Percentiles rank a stretch among this genome's conserved stretches.
phyloP scores from a whole-genome alignment of 805 yeast species.

The Saturnispora kantuleensis region DNA sequence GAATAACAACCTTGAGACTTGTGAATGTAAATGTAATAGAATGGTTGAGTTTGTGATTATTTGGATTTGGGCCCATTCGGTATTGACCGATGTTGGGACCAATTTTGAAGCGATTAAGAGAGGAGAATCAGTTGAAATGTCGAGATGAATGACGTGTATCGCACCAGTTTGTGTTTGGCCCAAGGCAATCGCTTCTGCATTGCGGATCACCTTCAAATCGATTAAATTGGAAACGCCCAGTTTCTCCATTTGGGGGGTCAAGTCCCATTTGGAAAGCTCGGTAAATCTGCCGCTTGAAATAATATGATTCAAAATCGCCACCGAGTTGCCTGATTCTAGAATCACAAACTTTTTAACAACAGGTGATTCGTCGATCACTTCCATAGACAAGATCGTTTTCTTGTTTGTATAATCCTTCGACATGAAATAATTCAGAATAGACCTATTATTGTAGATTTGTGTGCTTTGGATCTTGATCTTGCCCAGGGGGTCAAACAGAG shows the following conservation, averaged over 20 bases:
- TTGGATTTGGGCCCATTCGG: too few relatives aligned
- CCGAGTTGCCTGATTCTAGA: conserved; percentile 37
- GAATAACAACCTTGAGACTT: conserved; percentile 36
- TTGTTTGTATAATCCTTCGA: conserved; percentile 17
- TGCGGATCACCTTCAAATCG: neutral
- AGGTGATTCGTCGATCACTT: conserved; percentile 33
- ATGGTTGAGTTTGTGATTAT: neutral
- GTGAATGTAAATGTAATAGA: neutral
- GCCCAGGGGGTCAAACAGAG: conserved; percentile 60
- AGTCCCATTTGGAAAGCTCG: neutral
- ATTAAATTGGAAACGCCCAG: neutral
- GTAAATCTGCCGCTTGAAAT: conserved; percentile 20
- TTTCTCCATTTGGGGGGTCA: neutral
- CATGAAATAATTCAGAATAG: conserved; percentile 10
- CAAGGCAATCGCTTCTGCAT: neutral
- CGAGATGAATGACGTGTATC: too few relatives aligned
- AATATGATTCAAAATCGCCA: conserved; percentile 28
- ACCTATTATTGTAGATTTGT: conserved; percentile 16
- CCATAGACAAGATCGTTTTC: conserved; percentile 49
- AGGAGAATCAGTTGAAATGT: too few relatives aligned
- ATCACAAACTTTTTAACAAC: conserved; percentile 33
- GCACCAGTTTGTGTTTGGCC: too few relatives aligned
- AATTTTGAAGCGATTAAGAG: too few relatives aligned
- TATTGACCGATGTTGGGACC: too few relatives aligned
- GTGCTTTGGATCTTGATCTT: conserved; percentile 32